Evolutionary conservation across 2,329 filamentous ascomycete species (phyloP).

Genomic region (Xylariaceae sp.): DNA sequence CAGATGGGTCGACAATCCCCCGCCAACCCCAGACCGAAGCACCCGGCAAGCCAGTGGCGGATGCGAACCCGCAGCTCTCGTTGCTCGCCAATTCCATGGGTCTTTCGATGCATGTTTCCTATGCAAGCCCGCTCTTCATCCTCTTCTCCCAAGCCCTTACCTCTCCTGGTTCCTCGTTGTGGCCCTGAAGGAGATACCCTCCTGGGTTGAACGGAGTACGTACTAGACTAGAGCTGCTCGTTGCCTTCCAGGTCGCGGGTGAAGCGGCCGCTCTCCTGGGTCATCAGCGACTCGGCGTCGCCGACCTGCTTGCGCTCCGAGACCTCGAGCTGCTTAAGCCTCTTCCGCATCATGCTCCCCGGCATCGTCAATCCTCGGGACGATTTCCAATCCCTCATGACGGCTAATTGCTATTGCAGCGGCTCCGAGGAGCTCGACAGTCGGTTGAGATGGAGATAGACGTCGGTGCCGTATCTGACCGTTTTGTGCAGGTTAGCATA

Average conservation of each 20-base stretch:
- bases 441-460: constrained; percentile 95
- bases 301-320: constrained; percentile 86
- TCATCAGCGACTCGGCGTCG: constrained; percentile 52
- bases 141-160: no score
- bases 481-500: constrained; percentile 4
- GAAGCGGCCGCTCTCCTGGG: constrained; percentile 15
- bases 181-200: no score
- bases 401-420: constrained; percentile 87
- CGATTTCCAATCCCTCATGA: constrained; percentile 66
- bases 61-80: no score
- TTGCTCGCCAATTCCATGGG: no score
- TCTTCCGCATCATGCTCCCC: constrained; percentile 56
- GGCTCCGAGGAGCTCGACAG: constrained; percentile 93
- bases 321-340: constrained; percentile 64
- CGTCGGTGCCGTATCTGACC: constrained; percentile 86
- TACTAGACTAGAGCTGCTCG: constrained; percentile 11
- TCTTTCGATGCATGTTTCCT: no score
- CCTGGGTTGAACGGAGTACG: neutral
- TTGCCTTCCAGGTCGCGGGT: constrained; percentile 9
- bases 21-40: no score
- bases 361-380: constrained; percentile 60
- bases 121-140: no score
- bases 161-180: no score
- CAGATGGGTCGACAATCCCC: no score
- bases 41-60: no score